Base-by-base conservation (phyloP, 1,284 basidiomycete genomes). In the Salmacisia buchloeana region DNA sequence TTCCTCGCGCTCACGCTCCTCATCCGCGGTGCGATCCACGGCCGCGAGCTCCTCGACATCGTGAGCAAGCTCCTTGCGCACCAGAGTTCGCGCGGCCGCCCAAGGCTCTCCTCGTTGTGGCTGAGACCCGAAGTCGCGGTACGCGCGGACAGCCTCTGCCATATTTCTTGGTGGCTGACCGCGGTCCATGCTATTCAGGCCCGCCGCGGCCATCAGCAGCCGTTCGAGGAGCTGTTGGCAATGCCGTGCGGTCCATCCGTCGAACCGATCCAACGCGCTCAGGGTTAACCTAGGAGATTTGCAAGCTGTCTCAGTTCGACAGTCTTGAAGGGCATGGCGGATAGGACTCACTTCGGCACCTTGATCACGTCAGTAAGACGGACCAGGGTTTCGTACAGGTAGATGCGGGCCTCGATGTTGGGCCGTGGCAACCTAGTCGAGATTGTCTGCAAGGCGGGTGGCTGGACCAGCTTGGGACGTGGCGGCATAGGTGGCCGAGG, bases 351-450 rank as follows among this genome's bases (percentile, higher is more conserved):
- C 56, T 36, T 39, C 9, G 56, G 56, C 15, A 39, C 36, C 34
- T 58, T 39, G 36, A 58, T 29, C n/a, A 39, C 35, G 23, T 58
- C 56, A n/a, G 49, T 54, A 7, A 58, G 23, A 4, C 56, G 33
- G 33, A 58, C 56, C 31, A 58, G 56, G 6, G 56, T 58, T 21
- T 58, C 56, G 34, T 58, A 58, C 56, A 58, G 35, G 21, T 39
- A 58, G 25, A 58, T 58, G 9, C 56, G 34, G 6, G 56, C 56
- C 23, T 36, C 34, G 15, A 58, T 38, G 56, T 58, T 58, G 15
- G 34, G 35, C 1, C 31, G 35, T 7, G 56, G 56, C 34, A 58
- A 21, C 12, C 21, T 38, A 1, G 56, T 58, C n/a, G 35, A 21
- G 56, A 58, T 58, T 7, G 38, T 21, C 3, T 58, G 35, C 15